Percentiles rank a stretch among this genome's conserved stretches.
phyloP scores from a whole-genome alignment of 352 stramenopile genomes.

The Phytopythium delawarense region DNA sequence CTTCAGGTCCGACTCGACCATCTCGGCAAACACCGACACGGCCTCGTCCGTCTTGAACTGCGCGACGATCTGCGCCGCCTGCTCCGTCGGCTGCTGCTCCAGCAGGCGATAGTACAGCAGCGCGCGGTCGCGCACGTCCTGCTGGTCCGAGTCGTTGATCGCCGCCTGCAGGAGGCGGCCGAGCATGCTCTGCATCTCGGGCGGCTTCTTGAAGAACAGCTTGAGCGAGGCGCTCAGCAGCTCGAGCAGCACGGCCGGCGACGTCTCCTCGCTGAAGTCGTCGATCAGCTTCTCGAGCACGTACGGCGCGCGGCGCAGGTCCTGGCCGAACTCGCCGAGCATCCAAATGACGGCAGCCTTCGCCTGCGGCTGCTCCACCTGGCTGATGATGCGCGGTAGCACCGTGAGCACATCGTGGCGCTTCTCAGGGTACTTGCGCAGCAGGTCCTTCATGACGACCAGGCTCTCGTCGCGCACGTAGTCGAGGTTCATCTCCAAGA shows the following conservation, averaged over 20 bases:
- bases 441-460: conserved; percentile 93
- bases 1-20: conserved; percentile 78
- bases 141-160: conserved; percentile 94
- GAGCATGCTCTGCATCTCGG: conserved; percentile 98
- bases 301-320: conserved; percentile 93
- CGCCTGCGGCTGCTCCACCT: conserved; percentile 74
- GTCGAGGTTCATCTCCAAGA: conserved; percentile 95
- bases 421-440: conserved; percentile 95
- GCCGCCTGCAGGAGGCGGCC: conserved; percentile 91
- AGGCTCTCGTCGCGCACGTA: conserved; percentile 97
- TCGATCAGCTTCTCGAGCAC: conserved; percentile 96
- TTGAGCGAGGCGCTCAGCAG: conserved; percentile 96
- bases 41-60: conserved; percentile 73
- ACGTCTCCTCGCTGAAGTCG: conserved; percentile 89
- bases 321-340: conserved; percentile 95
- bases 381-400: conserved; percentile 64
- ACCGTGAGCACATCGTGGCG: conserved; percentile 89
- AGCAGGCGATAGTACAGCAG: conserved; percentile 98
- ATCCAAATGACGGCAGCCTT: conserved; percentile 97
- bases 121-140: conserved; percentile 96
- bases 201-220: conserved; percentile 97
- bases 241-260: conserved; percentile 89
- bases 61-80: conserved; percentile 86
- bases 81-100: conserved; percentile 87
- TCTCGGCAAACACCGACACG: conserved; percentile 84